A percentile compares a stretch with the other conserved stretches of the same genome.
Conservation (phyloP, 2,329 filamentous ascomycete genomes). For the Aspergillus hiratsukae region DNA sequence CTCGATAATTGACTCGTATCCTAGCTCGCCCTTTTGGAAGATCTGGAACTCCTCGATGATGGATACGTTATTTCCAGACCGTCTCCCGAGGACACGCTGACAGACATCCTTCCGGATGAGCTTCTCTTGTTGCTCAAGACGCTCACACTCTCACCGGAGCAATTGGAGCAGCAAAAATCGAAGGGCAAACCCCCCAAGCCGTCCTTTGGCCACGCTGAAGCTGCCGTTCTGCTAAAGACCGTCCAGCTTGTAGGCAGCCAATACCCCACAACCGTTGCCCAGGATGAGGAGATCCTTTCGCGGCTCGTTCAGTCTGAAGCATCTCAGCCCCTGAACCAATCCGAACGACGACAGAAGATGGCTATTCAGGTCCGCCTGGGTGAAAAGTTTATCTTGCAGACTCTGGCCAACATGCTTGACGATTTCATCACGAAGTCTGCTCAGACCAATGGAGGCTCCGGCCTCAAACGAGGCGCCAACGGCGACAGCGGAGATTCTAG, state of each 20-base stretch:
- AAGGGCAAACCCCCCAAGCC: slow-evolving; percentile 37
- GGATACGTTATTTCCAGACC: slow-evolving; percentile 59
- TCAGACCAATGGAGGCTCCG: slow-evolving; percentile 11
- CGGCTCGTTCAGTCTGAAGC: slow-evolving; percentile 26
- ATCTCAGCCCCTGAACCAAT: slow-evolving; percentile 33
- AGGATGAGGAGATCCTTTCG: slow-evolving; percentile 45
- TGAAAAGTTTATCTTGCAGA: slow-evolving; percentile 64
- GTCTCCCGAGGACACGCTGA: slow-evolving; percentile 20
- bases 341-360: slow-evolving; percentile 47
- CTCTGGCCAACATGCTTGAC: slow-evolving; percentile 44
- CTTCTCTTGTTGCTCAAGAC: slow-evolving; percentile 36
- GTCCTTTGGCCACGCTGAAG: slow-evolving; percentile 22
- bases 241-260: slow-evolving; percentile 36
- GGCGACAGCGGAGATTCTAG: slow-evolving; percentile 21
- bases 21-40: slow-evolving; percentile 54
- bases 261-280: slow-evolving; percentile 52
- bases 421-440: slow-evolving; percentile 13
- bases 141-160: slow-evolving; percentile 28
- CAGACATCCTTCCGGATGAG: slow-evolving; percentile 37
- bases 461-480: slow-evolving; percentile 28
- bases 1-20: slow-evolving; percentile 8
- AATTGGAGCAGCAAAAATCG: slow-evolving; percentile 28
- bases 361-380: slow-evolving; percentile 65
- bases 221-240: slow-evolving; percentile 30
- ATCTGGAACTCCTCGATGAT: slow-evolving; percentile 64